Conservation (phyloP, 2,329 filamentous ascomycete genomes). For the Colletotrichum musicola region DNA sequence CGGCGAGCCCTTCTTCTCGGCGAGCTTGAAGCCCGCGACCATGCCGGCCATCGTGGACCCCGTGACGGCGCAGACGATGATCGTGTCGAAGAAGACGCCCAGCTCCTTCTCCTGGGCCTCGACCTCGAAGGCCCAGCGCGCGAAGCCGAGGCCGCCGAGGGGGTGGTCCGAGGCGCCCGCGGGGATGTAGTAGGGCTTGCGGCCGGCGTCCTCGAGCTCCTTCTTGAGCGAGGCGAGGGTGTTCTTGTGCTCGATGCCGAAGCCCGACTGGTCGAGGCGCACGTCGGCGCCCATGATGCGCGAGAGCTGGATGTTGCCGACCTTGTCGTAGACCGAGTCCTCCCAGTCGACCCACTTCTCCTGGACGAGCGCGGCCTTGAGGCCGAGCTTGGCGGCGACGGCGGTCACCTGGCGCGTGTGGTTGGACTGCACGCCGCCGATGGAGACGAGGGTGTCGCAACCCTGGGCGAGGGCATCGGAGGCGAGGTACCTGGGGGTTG, state of each 20-base stretch:
- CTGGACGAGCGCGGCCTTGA: slow-evolving; percentile 70
- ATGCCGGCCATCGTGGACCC: slow-evolving; percentile 79
- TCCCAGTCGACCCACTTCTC: slow-evolving; percentile 77
- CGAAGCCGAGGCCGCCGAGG: slow-evolving; percentile 77
- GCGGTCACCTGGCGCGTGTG: slow-evolving; percentile 77
- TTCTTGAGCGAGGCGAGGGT: slow-evolving; percentile 67
- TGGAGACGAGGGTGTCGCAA: slow-evolving; percentile 73
- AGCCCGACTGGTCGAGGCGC: slow-evolving; percentile 68
- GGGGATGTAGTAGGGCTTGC: slow-evolving; percentile 78
- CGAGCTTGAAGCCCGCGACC: slow-evolving; percentile 78
- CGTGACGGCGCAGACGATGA: slow-evolving; percentile 79
- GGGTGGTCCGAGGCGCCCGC: slow-evolving; percentile 79
- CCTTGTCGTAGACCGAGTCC: slow-evolving; percentile 70
- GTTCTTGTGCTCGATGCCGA: slow-evolving; percentile 77
- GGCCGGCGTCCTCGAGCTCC: slow-evolving; percentile 64
- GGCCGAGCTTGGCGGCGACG: slow-evolving; percentile 68
- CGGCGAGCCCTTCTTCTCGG: slow-evolving; percentile 59
- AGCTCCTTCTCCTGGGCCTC: slow-evolving; percentile 70
- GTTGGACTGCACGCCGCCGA: slow-evolving; percentile 78
- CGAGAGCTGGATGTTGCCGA: slow-evolving; percentile 79
- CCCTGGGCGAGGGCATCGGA: slow-evolving; percentile 70
- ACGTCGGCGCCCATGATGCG: slow-evolving; percentile 76
- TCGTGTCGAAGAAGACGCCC: slow-evolving; percentile 74
- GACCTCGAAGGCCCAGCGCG: slow-evolving; percentile 78
- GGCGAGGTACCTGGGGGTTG: slow-evolving; percentile 67